These are phyloP conservation scores for Cytidiella melzeri DNA, from an alignment of 768 basidiomycete genomes.

Conservation along the genomic window DNA sequence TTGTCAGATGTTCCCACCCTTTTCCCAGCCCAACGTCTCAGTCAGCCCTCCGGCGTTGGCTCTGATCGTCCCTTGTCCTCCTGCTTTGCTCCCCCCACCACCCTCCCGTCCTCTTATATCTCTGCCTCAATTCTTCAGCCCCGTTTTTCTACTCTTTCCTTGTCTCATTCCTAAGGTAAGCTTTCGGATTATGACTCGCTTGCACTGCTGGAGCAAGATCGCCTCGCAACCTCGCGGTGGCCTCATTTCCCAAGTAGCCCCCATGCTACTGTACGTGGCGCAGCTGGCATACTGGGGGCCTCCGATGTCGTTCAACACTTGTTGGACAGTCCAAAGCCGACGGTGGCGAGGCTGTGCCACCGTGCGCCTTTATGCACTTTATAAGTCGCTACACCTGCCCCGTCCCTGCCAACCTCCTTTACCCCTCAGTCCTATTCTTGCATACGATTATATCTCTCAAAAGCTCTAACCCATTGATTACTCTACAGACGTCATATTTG, in stretches of 20 bases:
- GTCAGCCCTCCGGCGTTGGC: conserved; percentile 12
- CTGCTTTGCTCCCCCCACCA: conserved; percentile 4
- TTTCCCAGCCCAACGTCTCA: conserved; percentile 18
- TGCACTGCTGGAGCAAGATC: conserved; percentile 4
- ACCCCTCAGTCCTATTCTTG: not conserved
- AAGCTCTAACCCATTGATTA: not conserved
- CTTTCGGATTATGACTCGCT: not conserved
- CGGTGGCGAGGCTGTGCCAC: no score
- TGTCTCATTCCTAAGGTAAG: not conserved
- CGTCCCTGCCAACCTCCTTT: conserved; percentile 1
- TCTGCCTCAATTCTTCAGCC: conserved; percentile 3
- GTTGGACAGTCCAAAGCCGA: no score
- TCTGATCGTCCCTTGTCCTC: conserved; percentile 7
- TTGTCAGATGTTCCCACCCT: conserved; percentile 22
- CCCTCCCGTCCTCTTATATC: conserved; percentile 5
- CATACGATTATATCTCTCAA: not conserved
- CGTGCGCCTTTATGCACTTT: no score
- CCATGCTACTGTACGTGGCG: no score
- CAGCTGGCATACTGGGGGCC: no score
- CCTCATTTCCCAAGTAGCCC: not conserved
- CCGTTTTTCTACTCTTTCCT: not conserved
- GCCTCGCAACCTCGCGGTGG: not conserved
- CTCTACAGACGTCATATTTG: no score
- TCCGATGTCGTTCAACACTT: no score
- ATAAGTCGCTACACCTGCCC: not conserved